phyloP scores from a whole-genome alignment of 371 early-diverging fungal species.

The Blastocladiella emersonii region DNA sequence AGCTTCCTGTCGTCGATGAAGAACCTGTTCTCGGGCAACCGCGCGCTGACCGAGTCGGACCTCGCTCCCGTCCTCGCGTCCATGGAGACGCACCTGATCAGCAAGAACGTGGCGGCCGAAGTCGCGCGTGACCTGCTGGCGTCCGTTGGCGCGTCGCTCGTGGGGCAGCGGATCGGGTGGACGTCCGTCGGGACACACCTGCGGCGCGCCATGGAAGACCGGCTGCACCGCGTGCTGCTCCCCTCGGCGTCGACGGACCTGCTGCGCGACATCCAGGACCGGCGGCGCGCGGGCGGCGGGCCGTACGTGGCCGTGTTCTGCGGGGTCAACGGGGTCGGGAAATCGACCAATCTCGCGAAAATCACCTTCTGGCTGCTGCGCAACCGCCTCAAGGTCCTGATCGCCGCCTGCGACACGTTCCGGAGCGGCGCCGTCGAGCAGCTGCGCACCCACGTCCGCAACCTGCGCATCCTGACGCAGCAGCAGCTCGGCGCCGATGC shows the following conservation, averaged over 20 bases:
- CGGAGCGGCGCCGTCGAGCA: slow-evolving; percentile 99
- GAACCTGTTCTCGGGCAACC: slow-evolving; percentile 50
- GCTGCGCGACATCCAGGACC: slow-evolving; percentile 68
- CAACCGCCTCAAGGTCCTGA: slow-evolving; percentile 78
- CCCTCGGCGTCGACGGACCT: slow-evolving; percentile 90
- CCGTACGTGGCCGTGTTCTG: slow-evolving; percentile 91
- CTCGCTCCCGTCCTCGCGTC: slow-evolving; percentile 54
- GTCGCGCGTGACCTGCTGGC: slow-evolving; percentile 74
- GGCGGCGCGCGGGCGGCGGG: slow-evolving; percentile 20
- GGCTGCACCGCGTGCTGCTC: slow-evolving; percentile 74
- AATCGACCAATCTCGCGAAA: slow-evolving; percentile 96
- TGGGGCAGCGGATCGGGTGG: slow-evolving; percentile 56
- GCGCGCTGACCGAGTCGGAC: slow-evolving; percentile 45
- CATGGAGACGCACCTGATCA: slow-evolving; percentile 80
- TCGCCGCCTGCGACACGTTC: slow-evolving; percentile 99
- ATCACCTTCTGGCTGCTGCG: slow-evolving; percentile 95
- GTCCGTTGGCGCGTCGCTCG: slow-evolving; percentile 55
- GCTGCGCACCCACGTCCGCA: slow-evolving; percentile 82
- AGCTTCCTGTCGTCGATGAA: background rate
- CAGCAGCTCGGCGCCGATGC: slow-evolving; percentile 20
- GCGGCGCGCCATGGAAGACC: slow-evolving; percentile 60
- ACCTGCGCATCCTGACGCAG: slow-evolving; percentile 55
- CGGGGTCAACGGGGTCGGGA: slow-evolving; percentile 99
- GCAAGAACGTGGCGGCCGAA: slow-evolving; percentile 88
- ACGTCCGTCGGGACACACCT: slow-evolving; percentile 32